Evolutionary conservation across 345 rosid species (phyloP).

Genomic region (Lepidium didymum): DNA sequence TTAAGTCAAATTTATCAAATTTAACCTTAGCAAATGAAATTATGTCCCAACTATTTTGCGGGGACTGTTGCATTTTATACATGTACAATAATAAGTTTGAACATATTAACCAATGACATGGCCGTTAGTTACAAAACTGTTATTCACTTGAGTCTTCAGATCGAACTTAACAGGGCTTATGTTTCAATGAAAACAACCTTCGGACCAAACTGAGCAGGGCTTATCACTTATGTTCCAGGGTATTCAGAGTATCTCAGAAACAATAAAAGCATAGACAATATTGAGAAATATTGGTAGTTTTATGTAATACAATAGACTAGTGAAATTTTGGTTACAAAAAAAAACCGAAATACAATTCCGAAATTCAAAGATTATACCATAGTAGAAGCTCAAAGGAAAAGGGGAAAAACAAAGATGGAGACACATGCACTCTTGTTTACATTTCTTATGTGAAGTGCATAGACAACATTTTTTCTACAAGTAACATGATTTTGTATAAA

Average conservation of each 20-base stretch:
- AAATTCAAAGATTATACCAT: not conserved
- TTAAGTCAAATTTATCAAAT: too few species aligned
- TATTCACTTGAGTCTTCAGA: too few species aligned
- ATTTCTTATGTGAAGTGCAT: not conserved
- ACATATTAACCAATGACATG: too few species aligned
- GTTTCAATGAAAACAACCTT: too few species aligned
- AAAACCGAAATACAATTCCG: not conserved
- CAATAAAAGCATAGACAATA: not conserved
- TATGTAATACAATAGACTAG: not conserved
- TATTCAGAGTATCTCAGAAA: not conserved
- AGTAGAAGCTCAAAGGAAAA: not conserved
- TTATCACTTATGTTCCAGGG: too few species aligned
- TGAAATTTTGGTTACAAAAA: not conserved
- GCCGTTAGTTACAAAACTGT: too few species aligned
- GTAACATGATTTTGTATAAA: not conserved
- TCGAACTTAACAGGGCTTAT: too few species aligned
- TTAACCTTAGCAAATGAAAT: too few species aligned
- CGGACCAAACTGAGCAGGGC: too few species aligned
- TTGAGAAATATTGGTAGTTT: not conserved
- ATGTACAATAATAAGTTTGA: too few species aligned
- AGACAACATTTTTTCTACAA: not conserved
- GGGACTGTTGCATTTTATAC: too few species aligned
- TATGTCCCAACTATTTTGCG: too few species aligned
- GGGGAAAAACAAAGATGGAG: not conserved
- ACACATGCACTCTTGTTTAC: slow-evolving; percentile 7